These are phyloP conservation scores for Fonsecaea erecta DNA, from an alignment of 2,329 filamentous ascomycete genomes.

Conservation along the genomic window DNA sequence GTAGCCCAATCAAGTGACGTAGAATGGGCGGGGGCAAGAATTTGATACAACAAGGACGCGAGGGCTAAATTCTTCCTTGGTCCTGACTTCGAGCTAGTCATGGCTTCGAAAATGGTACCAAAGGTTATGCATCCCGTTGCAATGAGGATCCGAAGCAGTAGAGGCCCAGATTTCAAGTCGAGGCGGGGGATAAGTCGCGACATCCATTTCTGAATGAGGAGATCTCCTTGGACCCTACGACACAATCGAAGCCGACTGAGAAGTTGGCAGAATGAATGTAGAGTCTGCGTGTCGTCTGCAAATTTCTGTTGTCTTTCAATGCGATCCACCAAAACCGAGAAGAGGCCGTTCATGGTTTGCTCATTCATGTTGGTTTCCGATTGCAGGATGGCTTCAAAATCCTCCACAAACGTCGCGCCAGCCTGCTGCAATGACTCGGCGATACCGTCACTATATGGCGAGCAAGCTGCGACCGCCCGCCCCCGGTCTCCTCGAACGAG, in stretches of 20 bases:
- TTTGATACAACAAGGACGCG: constrained; percentile 40
- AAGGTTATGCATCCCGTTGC: constrained; percentile 53
- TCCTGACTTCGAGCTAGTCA: constrained; percentile 20
- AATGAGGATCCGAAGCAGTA: constrained; percentile 48
- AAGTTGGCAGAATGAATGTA: constrained; percentile 45
- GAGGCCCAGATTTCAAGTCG: constrained; percentile 42
- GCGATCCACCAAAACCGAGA: constrained; percentile 48
- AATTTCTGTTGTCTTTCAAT: constrained; percentile 44
- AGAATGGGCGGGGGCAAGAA: constrained; percentile 33
- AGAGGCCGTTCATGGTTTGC: constrained; percentile 49
- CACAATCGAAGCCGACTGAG: constrained; percentile 51
- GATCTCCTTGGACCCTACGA: constrained; percentile 50
- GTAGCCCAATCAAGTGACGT: constrained; percentile 11
- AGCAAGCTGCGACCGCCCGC: constrained; percentile 51
- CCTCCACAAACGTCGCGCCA: constrained; percentile 50
- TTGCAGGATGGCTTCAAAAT: constrained; percentile 52
- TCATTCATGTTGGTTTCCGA: constrained; percentile 54
- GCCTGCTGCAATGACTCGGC: constrained; percentile 47
- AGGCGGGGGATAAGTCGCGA: constrained; percentile 44
- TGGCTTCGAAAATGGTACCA: constrained; percentile 43
- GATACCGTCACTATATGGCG: constrained; percentile 55
- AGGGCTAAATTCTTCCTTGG: constrained; percentile 33
- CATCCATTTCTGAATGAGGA: constrained; percentile 51
- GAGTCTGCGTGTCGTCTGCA: constrained; percentile 40
- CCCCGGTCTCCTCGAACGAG: constrained; percentile 50